Percentiles rank a stretch among this genome's conserved stretches.
Evolutionary conservation across 2,329 filamentous ascomycete genomes (phyloP).

Genomic region (Penicillium sp.): DNA sequence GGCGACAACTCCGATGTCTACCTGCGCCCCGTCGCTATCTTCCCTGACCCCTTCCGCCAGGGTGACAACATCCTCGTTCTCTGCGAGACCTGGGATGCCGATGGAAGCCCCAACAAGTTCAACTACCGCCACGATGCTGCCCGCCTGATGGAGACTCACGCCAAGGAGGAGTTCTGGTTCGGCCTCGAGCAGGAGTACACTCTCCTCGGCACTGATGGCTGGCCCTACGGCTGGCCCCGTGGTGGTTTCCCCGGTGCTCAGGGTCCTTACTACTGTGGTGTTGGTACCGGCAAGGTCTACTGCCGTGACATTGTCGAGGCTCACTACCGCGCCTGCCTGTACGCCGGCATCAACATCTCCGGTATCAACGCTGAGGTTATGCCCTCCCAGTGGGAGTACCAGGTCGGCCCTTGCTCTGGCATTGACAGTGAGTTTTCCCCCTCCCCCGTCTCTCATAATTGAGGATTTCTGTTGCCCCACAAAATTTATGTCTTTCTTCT

Average conservation of each 20-base stretch:
- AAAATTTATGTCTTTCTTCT: neutral
- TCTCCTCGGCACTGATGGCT: slow-evolving; percentile 79
- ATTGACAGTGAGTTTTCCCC: slow-evolving; percentile 70
- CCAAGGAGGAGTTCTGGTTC: slow-evolving; percentile 88
- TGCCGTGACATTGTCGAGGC: slow-evolving; percentile 97
- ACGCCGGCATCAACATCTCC: slow-evolving; percentile 88
- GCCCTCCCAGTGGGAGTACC: slow-evolving; percentile 98
- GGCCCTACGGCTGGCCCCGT: slow-evolving; percentile 90
- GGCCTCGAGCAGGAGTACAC: slow-evolving; percentile 98
- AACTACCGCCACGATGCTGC: slow-evolving; percentile 93
- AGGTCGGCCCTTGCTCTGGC: slow-evolving; percentile 86
- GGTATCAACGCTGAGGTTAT: slow-evolving; percentile 99
- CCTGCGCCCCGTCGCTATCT: slow-evolving; percentile 86
- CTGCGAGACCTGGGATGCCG: slow-evolving; percentile 89
- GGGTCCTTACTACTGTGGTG: slow-evolving; percentile 97
- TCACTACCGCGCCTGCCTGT: slow-evolving; percentile 89
- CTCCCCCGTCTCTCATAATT: neutral
- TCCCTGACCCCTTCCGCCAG: slow-evolving; percentile 87
- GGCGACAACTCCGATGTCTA: slow-evolving; percentile 98
- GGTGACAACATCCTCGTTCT: slow-evolving; percentile 93
- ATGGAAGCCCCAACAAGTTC: slow-evolving; percentile 96
- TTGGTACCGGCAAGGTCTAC: slow-evolving; percentile 94
- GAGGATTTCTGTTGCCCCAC: neutral
- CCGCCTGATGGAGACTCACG: slow-evolving; percentile 87
- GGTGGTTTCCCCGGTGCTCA: slow-evolving; percentile 89